Percentiles rank a stretch among this genome's conserved stretches.
phyloP scores from a whole-genome alignment of 2,329 filamentous ascomycete species.

The Emmonsiellopsis sp. region DNA sequence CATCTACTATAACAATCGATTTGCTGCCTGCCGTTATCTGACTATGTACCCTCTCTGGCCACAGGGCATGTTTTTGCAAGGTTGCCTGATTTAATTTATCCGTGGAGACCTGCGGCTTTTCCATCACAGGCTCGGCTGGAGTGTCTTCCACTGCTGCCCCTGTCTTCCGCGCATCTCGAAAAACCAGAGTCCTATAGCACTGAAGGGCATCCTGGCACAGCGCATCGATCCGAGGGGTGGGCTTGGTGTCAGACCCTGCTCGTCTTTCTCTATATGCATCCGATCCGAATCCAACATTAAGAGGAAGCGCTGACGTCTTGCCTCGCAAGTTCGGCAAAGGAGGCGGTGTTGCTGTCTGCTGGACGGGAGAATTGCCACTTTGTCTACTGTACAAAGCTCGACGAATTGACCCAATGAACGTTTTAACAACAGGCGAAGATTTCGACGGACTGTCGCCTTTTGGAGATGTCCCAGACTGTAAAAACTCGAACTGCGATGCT shows the following conservation, averaged over 20 bases:
- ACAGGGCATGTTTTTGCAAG: conserved; percentile 14
- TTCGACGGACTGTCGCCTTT: conserved; percentile 14
- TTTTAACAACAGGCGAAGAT: conserved; percentile 62
- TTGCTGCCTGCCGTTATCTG: conserved; percentile 71
- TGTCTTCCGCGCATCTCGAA: conserved; percentile 45
- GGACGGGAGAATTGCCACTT: conserved; percentile 20
- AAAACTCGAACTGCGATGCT: conserved; percentile 18
- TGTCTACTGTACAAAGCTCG: conserved; percentile 62
- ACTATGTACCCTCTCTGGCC: conserved; percentile 33
- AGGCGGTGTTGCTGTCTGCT: conserved; percentile 26
- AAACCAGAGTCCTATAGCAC: conserved; percentile 67
- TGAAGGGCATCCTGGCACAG: conserved; percentile 70
- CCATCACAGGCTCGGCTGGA: conserved; percentile 3
- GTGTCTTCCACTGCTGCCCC: conserved; percentile 12
- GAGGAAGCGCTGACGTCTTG: conserved; percentile 33
- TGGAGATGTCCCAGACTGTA: conserved; percentile 1
- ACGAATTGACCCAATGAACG: conserved; percentile 75
- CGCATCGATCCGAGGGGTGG: conserved; percentile 64
- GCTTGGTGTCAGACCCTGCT: conserved; percentile 23
- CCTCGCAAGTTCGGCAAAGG: conserved; percentile 24
- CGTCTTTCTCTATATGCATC: conserved; percentile 35
- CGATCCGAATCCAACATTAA: conserved; percentile 36
- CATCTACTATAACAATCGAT: conserved; percentile 80
- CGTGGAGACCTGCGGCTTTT: background rate
- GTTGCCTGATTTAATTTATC: background rate